Base-by-base conservation (phyloP, 2,329 filamentous ascomycete genomes). In the Verticillium dahliae region DNA sequence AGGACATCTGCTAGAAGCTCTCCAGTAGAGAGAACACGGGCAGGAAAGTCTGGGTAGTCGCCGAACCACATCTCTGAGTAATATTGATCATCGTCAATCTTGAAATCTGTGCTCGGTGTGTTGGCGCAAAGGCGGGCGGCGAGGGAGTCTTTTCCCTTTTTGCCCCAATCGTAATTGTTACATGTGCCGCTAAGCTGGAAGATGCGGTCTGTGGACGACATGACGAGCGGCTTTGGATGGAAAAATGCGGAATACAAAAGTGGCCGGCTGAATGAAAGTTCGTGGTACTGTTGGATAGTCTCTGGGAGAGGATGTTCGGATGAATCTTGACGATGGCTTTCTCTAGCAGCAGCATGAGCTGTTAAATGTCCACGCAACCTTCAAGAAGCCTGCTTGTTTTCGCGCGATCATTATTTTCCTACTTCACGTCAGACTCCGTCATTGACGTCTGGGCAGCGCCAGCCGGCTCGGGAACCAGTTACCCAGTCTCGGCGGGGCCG, bases 61-160 rank as follows among this genome's bases (percentile, higher is more conserved):
- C 88, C 89, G 78, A 92, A 89, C 89, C 89, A 92, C 81, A 89
- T 85, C 81, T 82, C 80, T 0, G 80, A 80, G 69, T 92, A 92
- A 6, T 78, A 74, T 67, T 85, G 80, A 62, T 81, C 78, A 60
- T 90, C 83, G 27, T 91, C 80, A 57, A 92, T 81, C 63, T 83
- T 79, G 75, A 89, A 89, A 39, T 80, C 78, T 6, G 79, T 82
- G 13, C 85, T 84, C 0, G 86, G 85, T 0, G 88, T 90, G 66
- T 88, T 83, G 11, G 82, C 80, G 68, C 87, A 90, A 10, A 91
- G 75, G 52, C 79, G 80, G 1, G 87, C 90, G 13, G 87, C 86
- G 13, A 91, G 73, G 0, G 89, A 91, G 2, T 87, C 72, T 14
- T 78, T 80, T 34, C 89, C 89, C 67, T 83, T 80, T 70, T 86